These are phyloP conservation scores for Exophiala sideris DNA, from an alignment of 2,329 filamentous ascomycete species.

Conservation along the genomic window DNA sequence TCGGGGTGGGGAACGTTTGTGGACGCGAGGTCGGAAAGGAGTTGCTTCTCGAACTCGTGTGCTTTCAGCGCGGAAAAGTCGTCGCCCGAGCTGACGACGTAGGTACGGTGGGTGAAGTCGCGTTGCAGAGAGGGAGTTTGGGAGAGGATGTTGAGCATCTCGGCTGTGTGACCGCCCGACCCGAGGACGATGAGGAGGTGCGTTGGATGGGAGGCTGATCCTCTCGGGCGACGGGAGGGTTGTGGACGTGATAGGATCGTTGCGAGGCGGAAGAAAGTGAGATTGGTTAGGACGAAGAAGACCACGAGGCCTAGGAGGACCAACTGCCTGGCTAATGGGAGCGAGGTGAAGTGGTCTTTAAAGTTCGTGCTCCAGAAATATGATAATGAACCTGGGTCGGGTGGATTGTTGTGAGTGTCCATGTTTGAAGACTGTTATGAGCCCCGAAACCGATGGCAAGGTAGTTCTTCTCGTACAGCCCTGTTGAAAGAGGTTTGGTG, in stretches of 20 bases:
- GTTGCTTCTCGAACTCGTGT: conserved; percentile 59
- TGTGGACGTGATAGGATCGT: conserved; percentile 8
- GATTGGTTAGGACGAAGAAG: conserved; percentile 16
- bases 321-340: conserved; percentile 6
- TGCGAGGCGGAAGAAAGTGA: conserved; percentile 19
- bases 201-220: conserved; percentile 34
- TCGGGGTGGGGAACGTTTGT: neutral
- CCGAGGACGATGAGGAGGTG: conserved; percentile 81
- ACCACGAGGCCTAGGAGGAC: conserved; percentile 5
- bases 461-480: no score
- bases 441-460: no score
- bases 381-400: neutral
- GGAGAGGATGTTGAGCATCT: conserved; percentile 85
- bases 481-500: no score
- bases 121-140: conserved; percentile 43
- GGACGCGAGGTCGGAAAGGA: conserved; percentile 56
- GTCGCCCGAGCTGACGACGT: conserved; percentile 76
- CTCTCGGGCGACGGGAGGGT: neutral
- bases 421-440: neutral
- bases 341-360: neutral
- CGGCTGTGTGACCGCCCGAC: conserved; percentile 88
- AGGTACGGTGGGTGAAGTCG: conserved; percentile 66
- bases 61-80: conserved; percentile 64
- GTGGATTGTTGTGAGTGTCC: neutral
- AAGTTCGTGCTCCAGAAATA: conserved; percentile 4